A percentile compares a stretch with the other conserved stretches of the same genome.
Evolutionary conservation across 257 asterid species (phyloP).

Genomic region (Scutellaria minor): DNA sequence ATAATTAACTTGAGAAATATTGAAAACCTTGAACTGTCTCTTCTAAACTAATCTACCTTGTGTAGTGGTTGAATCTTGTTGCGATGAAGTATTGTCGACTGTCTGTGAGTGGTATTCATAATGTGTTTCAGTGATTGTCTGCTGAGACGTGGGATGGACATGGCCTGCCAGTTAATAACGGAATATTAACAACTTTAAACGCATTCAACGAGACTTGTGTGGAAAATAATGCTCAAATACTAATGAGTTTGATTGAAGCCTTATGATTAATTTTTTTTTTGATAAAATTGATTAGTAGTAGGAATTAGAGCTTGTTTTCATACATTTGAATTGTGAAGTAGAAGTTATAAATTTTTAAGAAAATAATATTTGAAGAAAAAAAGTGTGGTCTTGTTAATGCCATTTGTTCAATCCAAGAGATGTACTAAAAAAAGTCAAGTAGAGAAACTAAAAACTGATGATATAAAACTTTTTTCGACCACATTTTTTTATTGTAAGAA

Average conservation of each 20-base stretch:
- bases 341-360: too few relatives aligned
- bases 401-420: too few relatives aligned
- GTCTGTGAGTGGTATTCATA: constrained; percentile 44
- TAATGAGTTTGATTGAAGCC: background rate
- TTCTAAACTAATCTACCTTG: constrained; percentile 37
- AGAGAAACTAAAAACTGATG: too few relatives aligned
- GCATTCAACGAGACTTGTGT: background rate
- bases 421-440: too few relatives aligned
- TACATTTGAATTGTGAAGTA: too few relatives aligned
- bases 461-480: too few relatives aligned
- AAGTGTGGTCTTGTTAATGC: too few relatives aligned
- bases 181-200: background rate
- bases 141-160: constrained; percentile 43
- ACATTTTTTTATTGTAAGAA: too few relatives aligned
- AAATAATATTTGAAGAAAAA: too few relatives aligned
- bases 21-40: background rate
- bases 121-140: constrained; percentile 39
- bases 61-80: constrained; percentile 36
- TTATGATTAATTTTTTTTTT: background rate
- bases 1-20: constrained; percentile 15
- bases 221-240: background rate
- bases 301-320: too few relatives aligned
- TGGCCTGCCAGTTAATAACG: constrained; percentile 46
- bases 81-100: constrained; percentile 36
- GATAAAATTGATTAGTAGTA: too few relatives aligned